These are phyloP conservation scores for Globisporangium nagaii DNA, from an alignment of 352 stramenopile genomes.

Conservation along the genomic window DNA sequence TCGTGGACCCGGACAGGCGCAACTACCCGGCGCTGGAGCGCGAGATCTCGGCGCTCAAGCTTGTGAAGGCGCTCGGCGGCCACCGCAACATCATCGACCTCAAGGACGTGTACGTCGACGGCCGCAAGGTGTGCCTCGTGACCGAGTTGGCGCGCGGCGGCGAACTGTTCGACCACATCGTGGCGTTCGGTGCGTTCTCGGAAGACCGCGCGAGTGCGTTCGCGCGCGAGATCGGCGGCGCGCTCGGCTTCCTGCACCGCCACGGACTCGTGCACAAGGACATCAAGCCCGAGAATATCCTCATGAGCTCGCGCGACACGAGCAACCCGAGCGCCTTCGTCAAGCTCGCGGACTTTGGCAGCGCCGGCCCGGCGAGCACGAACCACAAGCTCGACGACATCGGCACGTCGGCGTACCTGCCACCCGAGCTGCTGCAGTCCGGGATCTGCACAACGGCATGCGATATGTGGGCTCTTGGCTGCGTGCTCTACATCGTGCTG, in stretches of 20 bases:
- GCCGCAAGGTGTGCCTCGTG: slow-evolving; percentile 76
- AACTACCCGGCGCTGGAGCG: slow-evolving; percentile 57
- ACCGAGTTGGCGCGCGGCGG: slow-evolving; percentile 84
- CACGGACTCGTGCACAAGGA: slow-evolving; percentile 78
- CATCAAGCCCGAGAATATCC: slow-evolving; percentile 81
- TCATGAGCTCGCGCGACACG: slow-evolving; percentile 16
- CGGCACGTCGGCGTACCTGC: slow-evolving; percentile 63
- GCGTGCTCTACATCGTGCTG: slow-evolving; percentile 94
- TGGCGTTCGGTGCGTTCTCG: slow-evolving; percentile 50
- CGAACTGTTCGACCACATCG: slow-evolving; percentile 90
- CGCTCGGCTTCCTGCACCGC: slow-evolving; percentile 60
- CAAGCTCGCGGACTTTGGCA: slow-evolving; percentile 80
- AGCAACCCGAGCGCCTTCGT: slow-evolving; percentile 14
- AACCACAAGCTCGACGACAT: slow-evolving; percentile 44
- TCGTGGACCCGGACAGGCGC: slow-evolving; percentile 36
- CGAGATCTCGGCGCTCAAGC: slow-evolving; percentile 63
- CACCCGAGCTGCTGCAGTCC: slow-evolving; percentile 53
- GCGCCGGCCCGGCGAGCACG: slow-evolving; percentile 42
- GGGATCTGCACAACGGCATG: slow-evolving; percentile 52
- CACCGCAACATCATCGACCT: slow-evolving; percentile 86
- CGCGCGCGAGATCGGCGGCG: slow-evolving; percentile 52
- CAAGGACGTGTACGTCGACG: slow-evolving; percentile 77
- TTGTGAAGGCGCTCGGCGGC: slow-evolving; percentile 66
- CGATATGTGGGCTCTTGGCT: slow-evolving; percentile 85
- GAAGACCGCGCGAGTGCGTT: slow-evolving; percentile 47